These are phyloP conservation scores for Clavariopsis aquatica DNA, from an alignment of 495 filamentous ascomycete species.

Conservation along the genomic window DNA sequence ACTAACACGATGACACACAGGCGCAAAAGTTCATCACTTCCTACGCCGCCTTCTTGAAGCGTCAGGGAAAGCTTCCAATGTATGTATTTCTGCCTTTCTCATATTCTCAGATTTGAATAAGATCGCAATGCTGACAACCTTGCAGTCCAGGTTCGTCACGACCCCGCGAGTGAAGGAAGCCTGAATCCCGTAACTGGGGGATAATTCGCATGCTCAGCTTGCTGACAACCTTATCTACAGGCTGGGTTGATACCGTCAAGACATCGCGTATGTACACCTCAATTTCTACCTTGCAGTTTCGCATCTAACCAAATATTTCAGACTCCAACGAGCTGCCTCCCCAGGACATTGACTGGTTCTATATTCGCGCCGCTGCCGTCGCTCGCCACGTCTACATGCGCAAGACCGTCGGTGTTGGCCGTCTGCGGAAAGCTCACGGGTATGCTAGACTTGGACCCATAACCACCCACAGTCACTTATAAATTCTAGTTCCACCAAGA, in stretches of 20 bases:
- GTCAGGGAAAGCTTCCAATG: constrained; percentile 98
- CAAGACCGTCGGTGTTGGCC: constrained; percentile 97
- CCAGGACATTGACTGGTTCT: constrained; percentile 68
- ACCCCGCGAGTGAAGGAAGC: constrained; percentile 26
- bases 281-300: too few relatives aligned
- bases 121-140: constrained; percentile 10
- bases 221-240: constrained; percentile 53
- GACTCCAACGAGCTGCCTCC: constrained; percentile 91
- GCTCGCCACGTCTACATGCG: constrained; percentile 98
- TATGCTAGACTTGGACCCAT: background rate
- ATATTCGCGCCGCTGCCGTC: constrained; percentile 92
- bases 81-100: constrained; percentile 42
- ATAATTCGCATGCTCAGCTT: constrained; percentile 34
- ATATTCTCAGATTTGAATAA: background rate
- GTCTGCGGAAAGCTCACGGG: constrained; percentile 85
- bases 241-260: constrained; percentile 99
- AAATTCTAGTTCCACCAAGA: constrained; percentile 71
- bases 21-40: constrained; percentile 93
- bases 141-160: constrained; percentile 36
- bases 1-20: constrained; percentile 46
- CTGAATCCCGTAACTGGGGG: constrained; percentile 48
- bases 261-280: constrained; percentile 59
- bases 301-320: constrained; percentile 2
- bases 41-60: constrained; percentile 97
- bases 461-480: background rate